A percentile compares a stretch with the other conserved stretches of the same genome.
Conservation (phyloP, 1,284 basidiomycete genomes). For the Cystobasidium sp. region DNA sequence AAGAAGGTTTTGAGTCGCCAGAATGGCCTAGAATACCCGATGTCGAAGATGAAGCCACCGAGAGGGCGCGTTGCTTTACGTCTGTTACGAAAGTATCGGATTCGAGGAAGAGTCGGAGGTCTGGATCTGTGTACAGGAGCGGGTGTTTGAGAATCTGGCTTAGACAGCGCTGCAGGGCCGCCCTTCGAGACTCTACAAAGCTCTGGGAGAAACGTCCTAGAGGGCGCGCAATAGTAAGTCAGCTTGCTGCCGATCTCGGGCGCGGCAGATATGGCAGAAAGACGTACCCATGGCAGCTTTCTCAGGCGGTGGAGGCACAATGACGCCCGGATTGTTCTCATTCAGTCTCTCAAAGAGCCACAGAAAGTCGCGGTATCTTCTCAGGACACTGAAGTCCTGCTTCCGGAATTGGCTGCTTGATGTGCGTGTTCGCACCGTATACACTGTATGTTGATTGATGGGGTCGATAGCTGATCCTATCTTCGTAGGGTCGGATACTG, state of each 20-base stretch:
- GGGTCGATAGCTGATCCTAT: slow-evolving; percentile 64
- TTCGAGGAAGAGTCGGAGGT: slow-evolving; percentile 58
- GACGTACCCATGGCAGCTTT: slow-evolving; percentile 78
- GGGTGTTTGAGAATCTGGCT: slow-evolving; percentile 59
- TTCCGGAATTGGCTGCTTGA: slow-evolving; percentile 80
- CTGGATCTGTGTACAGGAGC: slow-evolving; percentile 58
- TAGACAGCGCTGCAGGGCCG: slow-evolving; percentile 57
- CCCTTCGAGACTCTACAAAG: slow-evolving; percentile 58
- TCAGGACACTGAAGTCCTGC: slow-evolving; percentile 82
- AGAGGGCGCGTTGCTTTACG: slow-evolving; percentile 43
- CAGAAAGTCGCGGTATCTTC: slow-evolving; percentile 94
- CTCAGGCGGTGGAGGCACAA: slow-evolving; percentile 94
- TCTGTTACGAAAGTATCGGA: slow-evolving; percentile 58
- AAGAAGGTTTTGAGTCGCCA: slow-evolving; percentile 49
- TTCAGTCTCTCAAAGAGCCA: slow-evolving; percentile 93
- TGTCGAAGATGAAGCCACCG: slow-evolving; percentile 61
- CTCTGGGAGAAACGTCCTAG: slow-evolving; percentile 58
- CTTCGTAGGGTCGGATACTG: slow-evolving; percentile 89
- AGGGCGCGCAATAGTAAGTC: neutral
- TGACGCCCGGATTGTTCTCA: slow-evolving; percentile 91
- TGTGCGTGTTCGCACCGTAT: slow-evolving; percentile 90
- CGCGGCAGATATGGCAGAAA: neutral
- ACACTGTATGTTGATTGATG: slow-evolving; percentile 84
- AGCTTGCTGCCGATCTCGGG: neutral
- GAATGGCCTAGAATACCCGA: slow-evolving; percentile 55